These are phyloP conservation scores for Alloteropsis angusta DNA, from an alignment of 202 grass and related monocot species.

Conservation along the genomic window DNA sequence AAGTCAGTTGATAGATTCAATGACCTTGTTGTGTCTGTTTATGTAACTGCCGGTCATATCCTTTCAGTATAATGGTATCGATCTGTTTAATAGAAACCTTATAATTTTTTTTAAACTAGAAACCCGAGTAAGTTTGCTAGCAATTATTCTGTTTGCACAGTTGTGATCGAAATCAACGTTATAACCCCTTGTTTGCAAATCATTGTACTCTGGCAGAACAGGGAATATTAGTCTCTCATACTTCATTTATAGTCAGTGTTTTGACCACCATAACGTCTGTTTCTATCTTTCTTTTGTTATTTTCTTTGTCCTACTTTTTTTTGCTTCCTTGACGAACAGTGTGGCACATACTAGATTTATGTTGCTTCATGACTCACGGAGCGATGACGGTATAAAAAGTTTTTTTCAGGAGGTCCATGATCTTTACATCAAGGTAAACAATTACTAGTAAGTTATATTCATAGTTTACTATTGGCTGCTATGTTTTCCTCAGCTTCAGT, in stretches of 20 bases:
- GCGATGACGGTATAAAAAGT: conserved; percentile 75
- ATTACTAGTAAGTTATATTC: background rate
- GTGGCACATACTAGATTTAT: conserved; percentile 75
- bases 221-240: background rate
- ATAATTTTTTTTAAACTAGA: background rate
- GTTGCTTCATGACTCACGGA: conserved; percentile 77
- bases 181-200: background rate
- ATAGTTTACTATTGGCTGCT: background rate
- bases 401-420: conserved; percentile 91
- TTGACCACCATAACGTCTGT: background rate
- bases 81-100: background rate
- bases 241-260: background rate
- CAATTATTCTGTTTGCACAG: background rate
- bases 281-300: background rate
- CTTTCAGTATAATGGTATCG: conserved; percentile 6
- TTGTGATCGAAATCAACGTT: background rate
- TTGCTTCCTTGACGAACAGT: conserved; percentile 35
- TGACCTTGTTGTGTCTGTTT: conserved; percentile 61
- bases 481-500: background rate
- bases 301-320: background rate
- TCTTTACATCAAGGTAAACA: conserved; percentile 77
- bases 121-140: background rate
- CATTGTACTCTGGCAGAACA: background rate
- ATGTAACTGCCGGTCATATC: conserved; percentile 83
- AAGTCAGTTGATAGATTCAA: conserved; percentile 77